These are phyloP conservation scores for Ceratobasidium sp. DNA, from an alignment of 1,284 basidiomycete genomes.

Conservation along the genomic window DNA sequence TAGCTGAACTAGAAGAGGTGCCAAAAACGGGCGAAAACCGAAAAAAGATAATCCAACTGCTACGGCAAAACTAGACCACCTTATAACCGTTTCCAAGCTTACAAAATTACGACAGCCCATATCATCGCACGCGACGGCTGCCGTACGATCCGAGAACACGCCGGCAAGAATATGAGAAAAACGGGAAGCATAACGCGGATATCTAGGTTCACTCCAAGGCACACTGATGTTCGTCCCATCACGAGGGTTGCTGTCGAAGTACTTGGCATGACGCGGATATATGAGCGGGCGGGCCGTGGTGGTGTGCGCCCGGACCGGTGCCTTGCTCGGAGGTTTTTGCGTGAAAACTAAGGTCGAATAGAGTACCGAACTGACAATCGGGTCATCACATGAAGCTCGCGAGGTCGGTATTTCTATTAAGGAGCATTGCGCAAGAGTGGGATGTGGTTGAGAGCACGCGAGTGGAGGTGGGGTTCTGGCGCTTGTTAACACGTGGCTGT, in stretches of 20 bases:
- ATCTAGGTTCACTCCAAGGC: constrained; percentile 1
- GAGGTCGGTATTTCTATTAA: neutral
- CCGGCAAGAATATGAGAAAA: constrained; percentile 31
- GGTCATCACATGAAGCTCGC: neutral
- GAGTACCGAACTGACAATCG: neutral
- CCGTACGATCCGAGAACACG: constrained; percentile 30
- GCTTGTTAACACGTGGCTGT: constrained; percentile 7
- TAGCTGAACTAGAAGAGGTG: neutral
- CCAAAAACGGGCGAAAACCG: neutral
- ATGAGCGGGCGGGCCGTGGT: constrained; percentile 7
- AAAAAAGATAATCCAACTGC: neutral
- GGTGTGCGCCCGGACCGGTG: constrained; percentile 26
- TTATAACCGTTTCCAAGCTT: neutral
- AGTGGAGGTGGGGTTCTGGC: neutral
- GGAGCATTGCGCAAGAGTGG: neutral
- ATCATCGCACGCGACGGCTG: neutral
- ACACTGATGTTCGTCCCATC: constrained; percentile 25
- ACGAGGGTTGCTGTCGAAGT: constrained; percentile 26
- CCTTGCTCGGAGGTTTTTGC: neutral
- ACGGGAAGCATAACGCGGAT: neutral
- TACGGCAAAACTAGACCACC: neutral
- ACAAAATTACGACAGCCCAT: constrained; percentile 14
- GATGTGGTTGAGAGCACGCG: constrained; percentile 9
- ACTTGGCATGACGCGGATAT: constrained; percentile 15
- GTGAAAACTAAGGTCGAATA: neutral